Conservation (phyloP, 78 protist genomes). For the Tieghemostelium lacteum region DNA sequence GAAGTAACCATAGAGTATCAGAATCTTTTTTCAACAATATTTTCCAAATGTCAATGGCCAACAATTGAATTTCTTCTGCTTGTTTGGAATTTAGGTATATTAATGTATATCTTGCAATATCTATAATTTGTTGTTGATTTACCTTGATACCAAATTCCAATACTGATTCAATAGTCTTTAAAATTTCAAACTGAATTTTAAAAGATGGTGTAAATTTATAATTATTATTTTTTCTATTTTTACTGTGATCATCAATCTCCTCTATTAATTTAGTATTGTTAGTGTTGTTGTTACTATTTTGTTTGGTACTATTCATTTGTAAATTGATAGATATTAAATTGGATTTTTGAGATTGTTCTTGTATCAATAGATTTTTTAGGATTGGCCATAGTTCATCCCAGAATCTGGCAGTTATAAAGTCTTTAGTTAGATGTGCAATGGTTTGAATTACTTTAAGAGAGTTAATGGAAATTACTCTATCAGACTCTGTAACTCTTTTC, state of each 20-base stretch:
- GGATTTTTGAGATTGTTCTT: not conserved
- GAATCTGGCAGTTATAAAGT: constrained; percentile 47
- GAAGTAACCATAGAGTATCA: constrained; percentile 38
- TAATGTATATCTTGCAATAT: constrained; percentile 18
- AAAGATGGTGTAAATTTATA: not conserved
- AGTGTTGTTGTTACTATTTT: not conserved
- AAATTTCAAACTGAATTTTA: not conserved
- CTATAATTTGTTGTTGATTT: constrained; percentile 4
- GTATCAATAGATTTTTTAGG: not conserved
- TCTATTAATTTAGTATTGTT: not conserved
- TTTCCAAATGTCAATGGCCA: constrained; percentile 37
- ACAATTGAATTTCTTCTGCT: constrained; percentile 31
- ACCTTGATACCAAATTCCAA: not conserved
- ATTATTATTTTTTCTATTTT: not conserved
- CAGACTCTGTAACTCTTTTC: constrained; percentile 25
- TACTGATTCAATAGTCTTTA: not conserved
- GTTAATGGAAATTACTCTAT: constrained; percentile 5
- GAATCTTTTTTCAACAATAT: constrained; percentile 17
- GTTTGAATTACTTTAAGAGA: constrained; percentile 38
- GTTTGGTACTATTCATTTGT: not conserved
- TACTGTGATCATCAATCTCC: not conserved
- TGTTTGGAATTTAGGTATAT: constrained; percentile 15
- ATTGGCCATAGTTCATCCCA: constrained; percentile 68
- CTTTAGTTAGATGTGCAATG: constrained; percentile 29
- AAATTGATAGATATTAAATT: not conserved